Evolutionary conservation across 345 rosid genomes (phyloP).

Genomic region (Melaleuca quinquenervia): DNA sequence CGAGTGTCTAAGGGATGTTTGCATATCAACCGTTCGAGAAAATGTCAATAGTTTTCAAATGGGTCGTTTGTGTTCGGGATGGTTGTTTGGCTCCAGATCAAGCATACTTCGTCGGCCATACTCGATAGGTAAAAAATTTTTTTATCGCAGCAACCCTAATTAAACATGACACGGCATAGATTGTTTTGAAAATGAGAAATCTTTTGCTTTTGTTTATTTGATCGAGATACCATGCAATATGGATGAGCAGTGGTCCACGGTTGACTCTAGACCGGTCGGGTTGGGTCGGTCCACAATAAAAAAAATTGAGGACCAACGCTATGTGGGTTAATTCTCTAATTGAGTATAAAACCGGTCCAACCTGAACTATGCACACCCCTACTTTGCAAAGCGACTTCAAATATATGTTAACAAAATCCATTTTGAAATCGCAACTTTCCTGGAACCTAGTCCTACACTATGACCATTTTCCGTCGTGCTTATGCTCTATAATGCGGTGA

Average conservation of each 20-base stretch:
- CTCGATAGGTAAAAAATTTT: background rate
- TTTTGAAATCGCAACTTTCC: background rate
- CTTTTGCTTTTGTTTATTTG: too few species aligned
- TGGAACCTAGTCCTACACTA: background rate
- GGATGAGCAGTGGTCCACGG: too few species aligned
- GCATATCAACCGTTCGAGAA: background rate
- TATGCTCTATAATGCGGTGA: too few species aligned
- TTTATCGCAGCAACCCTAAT: background rate
- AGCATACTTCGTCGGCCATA: background rate
- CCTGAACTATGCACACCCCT: too few species aligned
- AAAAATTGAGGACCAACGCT: too few species aligned
- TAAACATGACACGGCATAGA: background rate
- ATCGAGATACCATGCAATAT: too few species aligned
- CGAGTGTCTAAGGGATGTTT: background rate
- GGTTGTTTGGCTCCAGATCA: background rate
- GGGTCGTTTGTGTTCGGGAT: background rate
- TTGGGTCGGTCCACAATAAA: too few species aligned
- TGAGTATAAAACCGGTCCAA: too few species aligned
- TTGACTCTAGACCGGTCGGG: too few species aligned
- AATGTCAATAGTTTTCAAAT: background rate
- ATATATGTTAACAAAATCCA: background rate
- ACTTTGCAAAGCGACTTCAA: too few species aligned
- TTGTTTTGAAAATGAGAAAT: background rate
- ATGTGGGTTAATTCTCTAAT: too few species aligned
- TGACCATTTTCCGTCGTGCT: background rate